Percentiles rank a stretch among this genome's conserved stretches.
These are phyloP conservation scores for Oryza australiensis DNA, from an alignment of 176 grass and related monocot genomes.

Conservation along the genomic window DNA sequence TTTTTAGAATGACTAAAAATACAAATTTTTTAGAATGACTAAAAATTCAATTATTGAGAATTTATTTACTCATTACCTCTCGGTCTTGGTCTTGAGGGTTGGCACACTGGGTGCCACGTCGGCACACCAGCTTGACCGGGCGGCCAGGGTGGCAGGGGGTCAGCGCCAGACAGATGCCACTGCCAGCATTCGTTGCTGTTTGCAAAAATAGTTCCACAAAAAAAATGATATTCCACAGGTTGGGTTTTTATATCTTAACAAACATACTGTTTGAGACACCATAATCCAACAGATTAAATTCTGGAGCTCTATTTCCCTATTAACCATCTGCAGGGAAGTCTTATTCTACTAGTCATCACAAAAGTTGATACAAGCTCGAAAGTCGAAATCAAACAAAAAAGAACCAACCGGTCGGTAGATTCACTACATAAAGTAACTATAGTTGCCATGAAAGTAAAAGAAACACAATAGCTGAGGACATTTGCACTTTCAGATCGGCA, in stretches of 20 bases:
- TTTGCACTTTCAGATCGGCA: slow-evolving; percentile 86
- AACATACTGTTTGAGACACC: too few relatives aligned
- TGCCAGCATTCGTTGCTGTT: too few relatives aligned
- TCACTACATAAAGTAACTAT: slow-evolving; percentile 17
- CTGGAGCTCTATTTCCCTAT: slow-evolving; percentile 3
- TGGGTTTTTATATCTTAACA: neutral
- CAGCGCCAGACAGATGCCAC: too few relatives aligned
- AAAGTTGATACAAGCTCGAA: slow-evolving; percentile 6
- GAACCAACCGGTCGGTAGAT: neutral
- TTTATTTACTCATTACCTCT: too few relatives aligned
- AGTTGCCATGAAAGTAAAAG: slow-evolving; percentile 57
- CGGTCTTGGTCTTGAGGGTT: too few relatives aligned
- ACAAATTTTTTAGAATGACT: too few relatives aligned
- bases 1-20: too few relatives aligned
- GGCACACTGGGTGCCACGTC: too few relatives aligned
- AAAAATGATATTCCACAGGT: neutral
- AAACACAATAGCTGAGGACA: slow-evolving; percentile 83
- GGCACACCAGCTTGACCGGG: too few relatives aligned
- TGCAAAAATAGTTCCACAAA: neutral
- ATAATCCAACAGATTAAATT: slow-evolving; percentile 2
- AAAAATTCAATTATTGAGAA: too few relatives aligned
- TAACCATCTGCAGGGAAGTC: slow-evolving; percentile 7
- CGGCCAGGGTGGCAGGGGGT: too few relatives aligned
- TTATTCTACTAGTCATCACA: slow-evolving; percentile 33
- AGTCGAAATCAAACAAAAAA: slow-evolving; percentile 12